Base-by-base conservation (phyloP, 345 rosid genomes). In the Leavenworthia alabamica region DNA sequence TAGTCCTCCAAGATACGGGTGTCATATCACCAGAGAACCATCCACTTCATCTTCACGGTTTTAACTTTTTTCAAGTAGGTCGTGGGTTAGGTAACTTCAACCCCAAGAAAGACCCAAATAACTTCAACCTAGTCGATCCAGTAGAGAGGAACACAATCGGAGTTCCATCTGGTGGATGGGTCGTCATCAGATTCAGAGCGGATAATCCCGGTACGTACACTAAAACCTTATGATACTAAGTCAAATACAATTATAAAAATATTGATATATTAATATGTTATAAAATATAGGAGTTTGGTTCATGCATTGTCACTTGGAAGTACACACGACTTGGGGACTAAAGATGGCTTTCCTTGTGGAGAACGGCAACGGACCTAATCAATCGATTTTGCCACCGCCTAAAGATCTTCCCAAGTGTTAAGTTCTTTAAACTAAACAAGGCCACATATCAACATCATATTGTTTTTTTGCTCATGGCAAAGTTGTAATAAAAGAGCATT, bases 281-380 rank as follows among this genome's bases (percentile, higher is more conserved):
- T 23, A 13, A 44, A 7, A 3, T 41, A 7, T 66, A 93, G 97
- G 99, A 9, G 95, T 93, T 19, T 93, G 97, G 99, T 89, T 93
- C 72, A 67, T 92, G 93, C 98, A 91, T 68, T 91, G 98, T 55
- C 98, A 91, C 81, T 71, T 92, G 74, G 98, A 92, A 75, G 81
- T 89, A 50, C 99, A 93, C 78, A 93, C 99, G 15, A 85, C 97
- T 35, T 93, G 99, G 99, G 99, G 99, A 54, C 75, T 93, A 8
- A 93, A 89, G 80, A 93, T 93, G 99, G 97, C 99, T 4, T 93
- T 93, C 67, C 66, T 87, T 75, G 99, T 90, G 73, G 95, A 85
- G 35, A 90, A 90, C 41, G 99, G 99, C 22, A 93, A 84, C 77
- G 94, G 92, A 31, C 90, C 86, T 3, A 86, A 82, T 16, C 62